phyloP scores from a whole-genome alignment of 805 yeast species.

The Kodamaea hsintzibuensis region DNA sequence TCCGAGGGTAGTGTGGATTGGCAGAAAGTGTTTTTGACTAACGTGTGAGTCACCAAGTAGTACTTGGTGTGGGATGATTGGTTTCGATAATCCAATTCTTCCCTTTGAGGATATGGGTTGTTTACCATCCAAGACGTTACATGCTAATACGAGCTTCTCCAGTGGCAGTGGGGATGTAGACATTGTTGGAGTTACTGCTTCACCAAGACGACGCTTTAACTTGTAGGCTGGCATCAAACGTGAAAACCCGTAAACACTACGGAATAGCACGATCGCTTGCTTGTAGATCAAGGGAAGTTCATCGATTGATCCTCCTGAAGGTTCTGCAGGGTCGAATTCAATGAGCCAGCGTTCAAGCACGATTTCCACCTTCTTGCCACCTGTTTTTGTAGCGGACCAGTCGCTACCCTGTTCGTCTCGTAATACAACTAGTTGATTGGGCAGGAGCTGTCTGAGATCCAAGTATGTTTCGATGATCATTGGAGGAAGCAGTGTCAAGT shows the following conservation, averaged over 20 bases:
- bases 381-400: slow-evolving; percentile 58
- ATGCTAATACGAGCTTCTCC: slow-evolving; percentile 45
- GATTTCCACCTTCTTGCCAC: slow-evolving; percentile 72
- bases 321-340: slow-evolving; percentile 62
- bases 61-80: slow-evolving; percentile 50
- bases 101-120: slow-evolving; percentile 80
- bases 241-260: slow-evolving; percentile 67
- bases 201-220: slow-evolving; percentile 41
- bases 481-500: slow-evolving; percentile 61
- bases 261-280: slow-evolving; percentile 68
- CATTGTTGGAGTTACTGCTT: not conserved
- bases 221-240: slow-evolving; percentile 73
- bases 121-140: slow-evolving; percentile 72
- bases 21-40: slow-evolving; percentile 61
- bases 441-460: slow-evolving; percentile 58
- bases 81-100: slow-evolving; percentile 77
- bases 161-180: not conserved
- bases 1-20: slow-evolving; percentile 77
- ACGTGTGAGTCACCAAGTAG: slow-evolving; percentile 48
- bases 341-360: slow-evolving; percentile 93
- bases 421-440: slow-evolving; percentile 60
- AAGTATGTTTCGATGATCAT: slow-evolving; percentile 82
- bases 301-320: slow-evolving; percentile 34
- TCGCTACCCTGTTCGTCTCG: slow-evolving; percentile 53
- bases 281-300: slow-evolving; percentile 74